Evolutionary conservation across 2,329 filamentous ascomycete genomes (phyloP).

Genomic region (Colletotrichum sp.): DNA sequence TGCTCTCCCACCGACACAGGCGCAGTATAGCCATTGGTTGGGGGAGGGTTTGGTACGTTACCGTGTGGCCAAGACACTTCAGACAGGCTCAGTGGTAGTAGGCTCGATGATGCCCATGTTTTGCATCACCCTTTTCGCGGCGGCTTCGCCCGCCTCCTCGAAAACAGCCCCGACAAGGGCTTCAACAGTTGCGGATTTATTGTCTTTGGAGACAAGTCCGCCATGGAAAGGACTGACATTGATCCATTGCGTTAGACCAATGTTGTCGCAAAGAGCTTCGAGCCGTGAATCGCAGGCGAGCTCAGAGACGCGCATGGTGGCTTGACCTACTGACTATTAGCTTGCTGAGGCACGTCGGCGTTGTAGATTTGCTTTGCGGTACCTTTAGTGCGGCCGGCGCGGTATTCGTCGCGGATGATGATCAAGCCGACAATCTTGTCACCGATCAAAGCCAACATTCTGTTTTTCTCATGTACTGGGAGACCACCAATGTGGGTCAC

Average conservation of each 20-base stretch:
- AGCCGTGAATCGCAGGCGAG: not conserved
- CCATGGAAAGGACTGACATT: not conserved
- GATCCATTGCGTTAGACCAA: not conserved
- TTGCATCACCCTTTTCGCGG: not conserved
- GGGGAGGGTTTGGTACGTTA: not conserved
- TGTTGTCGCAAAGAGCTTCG: not conserved
- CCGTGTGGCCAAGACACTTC: not conserved
- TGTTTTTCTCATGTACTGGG: not conserved
- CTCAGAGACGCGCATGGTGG: not conserved
- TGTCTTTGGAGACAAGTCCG: rapidly evolving
- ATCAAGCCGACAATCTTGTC: not conserved
- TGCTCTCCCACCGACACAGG: not conserved
- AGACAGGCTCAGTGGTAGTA: not conserved
- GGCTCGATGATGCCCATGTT: not conserved
- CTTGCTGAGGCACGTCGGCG: too few relatives aligned
- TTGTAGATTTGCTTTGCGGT: not conserved
- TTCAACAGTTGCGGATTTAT: not conserved
- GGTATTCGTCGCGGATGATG: not conserved
- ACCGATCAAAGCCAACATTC: not conserved
- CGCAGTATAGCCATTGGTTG: not conserved
- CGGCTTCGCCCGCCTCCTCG: not conserved
- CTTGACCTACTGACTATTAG: not conserved
- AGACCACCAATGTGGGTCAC: not conserved
- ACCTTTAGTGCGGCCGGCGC: not conserved
- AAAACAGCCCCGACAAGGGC: not conserved